phyloP scores from a whole-genome alignment of 805 yeast genomes.

The Ogataea pini region DNA sequence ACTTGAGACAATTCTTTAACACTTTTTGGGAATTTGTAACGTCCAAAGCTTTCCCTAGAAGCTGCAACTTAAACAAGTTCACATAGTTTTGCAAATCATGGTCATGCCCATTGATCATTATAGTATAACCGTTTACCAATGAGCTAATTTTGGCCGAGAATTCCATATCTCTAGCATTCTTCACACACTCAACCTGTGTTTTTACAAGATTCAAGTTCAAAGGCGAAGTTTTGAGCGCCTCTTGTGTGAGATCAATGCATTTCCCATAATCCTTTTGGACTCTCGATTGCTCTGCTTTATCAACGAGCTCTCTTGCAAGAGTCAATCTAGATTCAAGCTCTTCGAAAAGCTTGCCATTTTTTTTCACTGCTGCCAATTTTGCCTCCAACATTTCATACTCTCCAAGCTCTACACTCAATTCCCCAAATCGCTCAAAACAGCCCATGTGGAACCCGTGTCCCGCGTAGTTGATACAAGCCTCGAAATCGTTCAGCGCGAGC shows the following conservation, averaged over 20 bases:
- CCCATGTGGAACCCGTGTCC: conserved; percentile 35
- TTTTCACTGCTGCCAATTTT: conserved; percentile 22
- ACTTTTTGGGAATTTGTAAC: conserved; percentile 18
- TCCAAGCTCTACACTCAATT: conserved; percentile 55
- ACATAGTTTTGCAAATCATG: conserved; percentile 25
- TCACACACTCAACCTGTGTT: conserved; percentile 33
- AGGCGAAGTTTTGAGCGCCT: conserved; percentile 45
- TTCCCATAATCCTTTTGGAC: conserved; percentile 22
- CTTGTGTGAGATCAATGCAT: conserved; percentile 35
- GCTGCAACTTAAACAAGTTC: conserved; percentile 29
- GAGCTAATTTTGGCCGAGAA: conserved; percentile 23
- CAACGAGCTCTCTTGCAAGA: not conserved
- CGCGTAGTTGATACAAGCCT: conserved; percentile 46
- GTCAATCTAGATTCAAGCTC: not conserved
- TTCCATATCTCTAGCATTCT: conserved; percentile 13
- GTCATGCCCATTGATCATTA: conserved; percentile 25
- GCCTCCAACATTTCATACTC: conserved; percentile 39
- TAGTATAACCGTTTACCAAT: conserved; percentile 27
- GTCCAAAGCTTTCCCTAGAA: conserved; percentile 29
- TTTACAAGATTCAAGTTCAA: conserved; percentile 40
- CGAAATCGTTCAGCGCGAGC: conserved; percentile 54
- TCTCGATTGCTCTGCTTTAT: not conserved
- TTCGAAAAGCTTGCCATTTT: not conserved
- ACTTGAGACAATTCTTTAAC: conserved; percentile 61
- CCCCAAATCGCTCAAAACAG: conserved; percentile 51